Evolutionary conservation across 345 rosid genomes (phyloP), one percentile per base, ranked within the genome.

Genomic region (Corchorus capsularis): DNA sequence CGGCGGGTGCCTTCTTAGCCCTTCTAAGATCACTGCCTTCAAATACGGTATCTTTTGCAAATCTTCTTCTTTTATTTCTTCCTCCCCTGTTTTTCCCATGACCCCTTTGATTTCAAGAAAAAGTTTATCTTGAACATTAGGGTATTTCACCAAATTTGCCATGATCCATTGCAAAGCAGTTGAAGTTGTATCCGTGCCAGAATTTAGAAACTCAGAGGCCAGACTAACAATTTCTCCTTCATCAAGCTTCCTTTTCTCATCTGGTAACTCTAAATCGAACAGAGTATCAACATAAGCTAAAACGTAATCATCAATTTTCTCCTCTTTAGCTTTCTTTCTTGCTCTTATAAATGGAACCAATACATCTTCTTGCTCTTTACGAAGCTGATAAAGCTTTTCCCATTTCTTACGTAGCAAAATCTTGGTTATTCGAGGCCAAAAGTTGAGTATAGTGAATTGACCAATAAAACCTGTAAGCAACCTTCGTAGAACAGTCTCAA

Each of bases 81-180:
- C 78, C 5, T 69, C 63, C 2, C 74, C 62, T 10, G 43, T 39
- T 6, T 65, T 74, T 4, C 77, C 71, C 0, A 66, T 4, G 13
- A 78, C 82, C 32, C 6, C 35, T 74, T 32, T 71, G 16, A 81
- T 77, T 50, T 81, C 85, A n/a, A 35, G 16, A 3, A 76, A 22
- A 13, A 84, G 52, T 39, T n/a, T 79, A 6, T 77, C 79, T 17
- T 84, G 78, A 27, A 75, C 27, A 16, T 71, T 9, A 0, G 69
- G 82, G 19, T 83, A 52, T 20, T 80, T 83, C 73, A 78, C 72
- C 80, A 83, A 72, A 69, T 83, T 80, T 3, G 83, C 87, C 85
- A 82, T 79, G 45, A 84, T 79, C 85, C 87, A 84, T 35, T 84
- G 83, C 70, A 85, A 0, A 0, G 83, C 78, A 0, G 85, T 84